Percentiles rank a stretch among this genome's conserved stretches.
Evolutionary conservation across 371 early-diverging fungal genomes (phyloP).

Genomic region (Batkoa obscura): DNA sequence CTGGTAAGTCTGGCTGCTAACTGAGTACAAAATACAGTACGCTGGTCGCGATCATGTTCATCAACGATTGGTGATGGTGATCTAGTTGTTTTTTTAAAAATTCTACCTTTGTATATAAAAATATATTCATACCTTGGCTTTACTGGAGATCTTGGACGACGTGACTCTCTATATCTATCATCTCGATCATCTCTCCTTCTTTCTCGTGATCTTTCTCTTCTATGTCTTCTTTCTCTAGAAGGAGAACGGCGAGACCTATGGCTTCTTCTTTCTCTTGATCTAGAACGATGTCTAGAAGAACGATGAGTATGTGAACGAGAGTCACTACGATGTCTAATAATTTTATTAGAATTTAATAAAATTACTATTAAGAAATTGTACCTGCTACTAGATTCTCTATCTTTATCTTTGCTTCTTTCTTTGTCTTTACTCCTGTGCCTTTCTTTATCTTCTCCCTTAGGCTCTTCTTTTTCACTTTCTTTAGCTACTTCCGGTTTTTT

Average conservation of each 20-base stretch:
- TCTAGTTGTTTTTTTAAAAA: conserved; percentile 11
- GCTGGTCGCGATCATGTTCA: conserved; percentile 59
- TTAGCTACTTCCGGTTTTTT: background rate
- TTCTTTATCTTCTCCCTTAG: background rate
- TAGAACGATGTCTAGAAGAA: background rate
- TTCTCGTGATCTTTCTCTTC: background rate
- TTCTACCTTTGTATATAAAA: background rate
- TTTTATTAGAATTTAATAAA: background rate
- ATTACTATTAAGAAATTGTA: no score
- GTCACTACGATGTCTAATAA: background rate
- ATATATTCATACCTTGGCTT: background rate
- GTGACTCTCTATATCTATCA: background rate
- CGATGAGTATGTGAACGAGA: background rate
- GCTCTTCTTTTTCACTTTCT: background rate
- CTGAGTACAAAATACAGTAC: conserved; percentile 91
- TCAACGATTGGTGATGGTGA: conserved; percentile 52
- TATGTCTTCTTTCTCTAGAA: background rate
- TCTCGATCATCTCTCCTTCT: background rate
- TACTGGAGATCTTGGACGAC: background rate
- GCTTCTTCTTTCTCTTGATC: background rate
- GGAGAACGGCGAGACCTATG: conserved; percentile 1
- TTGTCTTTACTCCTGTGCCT: background rate
- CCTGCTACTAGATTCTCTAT: no score
- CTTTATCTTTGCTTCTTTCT: no score
- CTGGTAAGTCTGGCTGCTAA: conserved; percentile 59